Evolutionary conservation across 75 land plant species (phyloP).

Genomic region (Pseudotsuga menziesii): DNA sequence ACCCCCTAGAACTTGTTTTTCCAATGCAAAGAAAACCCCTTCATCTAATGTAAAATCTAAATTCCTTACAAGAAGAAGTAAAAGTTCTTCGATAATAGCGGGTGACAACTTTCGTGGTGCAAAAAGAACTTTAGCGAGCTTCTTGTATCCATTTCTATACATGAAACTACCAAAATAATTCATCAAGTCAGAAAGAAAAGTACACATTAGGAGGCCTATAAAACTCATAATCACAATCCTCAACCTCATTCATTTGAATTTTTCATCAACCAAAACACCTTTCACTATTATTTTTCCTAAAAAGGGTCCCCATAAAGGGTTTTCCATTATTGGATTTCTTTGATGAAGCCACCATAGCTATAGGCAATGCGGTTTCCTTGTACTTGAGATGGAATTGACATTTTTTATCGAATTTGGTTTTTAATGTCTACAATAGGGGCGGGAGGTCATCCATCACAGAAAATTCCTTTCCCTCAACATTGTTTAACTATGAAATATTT

Average conservation of each 20-base stretch:
- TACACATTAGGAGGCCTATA: constrained; percentile 16
- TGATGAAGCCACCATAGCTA: no score
- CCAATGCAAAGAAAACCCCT: no score
- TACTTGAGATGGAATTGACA: no score
- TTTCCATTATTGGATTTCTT: constrained; percentile 12
- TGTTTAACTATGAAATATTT: no score
- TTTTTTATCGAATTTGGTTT: no score
- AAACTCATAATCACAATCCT: constrained; percentile 11
- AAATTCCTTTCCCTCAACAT: no score
- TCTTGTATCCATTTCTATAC: constrained; percentile 30
- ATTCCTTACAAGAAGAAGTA: constrained; percentile 20
- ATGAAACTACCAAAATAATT: constrained; percentile 21
- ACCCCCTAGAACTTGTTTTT: no score
- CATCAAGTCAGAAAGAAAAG: constrained; percentile 16
- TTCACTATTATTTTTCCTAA: constrained; percentile 7
- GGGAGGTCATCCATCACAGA: no score
- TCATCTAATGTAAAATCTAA: constrained; percentile 25
- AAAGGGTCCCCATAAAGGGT: constrained; percentile 8
- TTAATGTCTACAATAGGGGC: no score
- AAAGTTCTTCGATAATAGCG: constrained; percentile 23
- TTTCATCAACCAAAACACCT: constrained; percentile 7
- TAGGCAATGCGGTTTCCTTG: no score
- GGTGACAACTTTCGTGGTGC: constrained; percentile 20
- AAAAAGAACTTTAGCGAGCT: constrained; percentile 15
- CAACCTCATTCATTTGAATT: background rate